Evolutionary conservation across 75 land plant genomes (phyloP), one percentile per base, ranked within the genome.

Genomic region (Azolla pinnata): DNA sequence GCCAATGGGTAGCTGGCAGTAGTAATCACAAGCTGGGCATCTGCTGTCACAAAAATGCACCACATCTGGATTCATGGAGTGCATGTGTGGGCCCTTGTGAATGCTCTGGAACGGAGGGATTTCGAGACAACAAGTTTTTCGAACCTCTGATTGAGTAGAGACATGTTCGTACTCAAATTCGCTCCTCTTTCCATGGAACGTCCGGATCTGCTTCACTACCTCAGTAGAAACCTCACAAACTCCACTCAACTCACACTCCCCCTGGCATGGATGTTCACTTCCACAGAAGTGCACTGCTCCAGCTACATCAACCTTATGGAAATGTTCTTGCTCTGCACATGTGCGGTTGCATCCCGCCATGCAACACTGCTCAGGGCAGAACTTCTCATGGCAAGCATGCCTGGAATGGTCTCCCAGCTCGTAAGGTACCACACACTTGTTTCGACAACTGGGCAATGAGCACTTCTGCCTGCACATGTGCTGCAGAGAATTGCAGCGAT

Each of bases 101-200:
- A 33, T 30, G 9, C 26, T 16, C 60, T 16, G 17, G 55, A 67
- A 67, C 18, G 70, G 40, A 14, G 74, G 74, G 21, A 71, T 64
- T 7, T 33, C 31, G 4, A 71, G 31, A 56, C 74, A 71, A 42
- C 74, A 58, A 0, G 25, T 62, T 29, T 71, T 71, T 0, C 56
- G 56, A 0, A 7, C 48, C 25, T 68, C 74, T 2, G 67, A 54
- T 24, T 71, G 68, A 34, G 64, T 62, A 14, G 70, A 49, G 40
- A 71, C 57, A 44, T 57, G 56, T 17, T 71, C 74, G 29, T 71
- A 71, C 57, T 71, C 74, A 50, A 71, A 71, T 32, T 24, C 20
- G 9, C 60, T 21, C 24, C 56, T 42, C 32, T 44, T 25, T n/a
- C 74, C 74, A 40, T 38, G 42, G 38, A 57, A 71, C 3, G 46